Evolutionary conservation across 1,284 basidiomycete genomes (phyloP).

Genomic region (Tranzscheliella williamsii): DNA sequence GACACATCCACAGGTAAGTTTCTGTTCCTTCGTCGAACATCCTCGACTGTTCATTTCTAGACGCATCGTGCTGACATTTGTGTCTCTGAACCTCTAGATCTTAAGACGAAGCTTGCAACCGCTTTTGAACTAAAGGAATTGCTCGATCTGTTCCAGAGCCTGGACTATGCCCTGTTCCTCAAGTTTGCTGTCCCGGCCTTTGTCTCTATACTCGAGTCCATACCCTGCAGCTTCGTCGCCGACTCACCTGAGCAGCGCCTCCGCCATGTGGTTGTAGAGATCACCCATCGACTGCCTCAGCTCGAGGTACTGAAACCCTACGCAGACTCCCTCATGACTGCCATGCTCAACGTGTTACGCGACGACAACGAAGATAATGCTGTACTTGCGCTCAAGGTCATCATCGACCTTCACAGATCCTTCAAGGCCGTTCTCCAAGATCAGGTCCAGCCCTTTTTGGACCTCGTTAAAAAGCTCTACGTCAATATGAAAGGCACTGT

Average conservation of each 20-base stretch:
- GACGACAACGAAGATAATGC: constrained; percentile 97
- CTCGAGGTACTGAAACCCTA: constrained; percentile 78
- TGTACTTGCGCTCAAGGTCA: constrained; percentile 84
- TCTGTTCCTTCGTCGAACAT: background rate
- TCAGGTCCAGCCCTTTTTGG: constrained; percentile 77
- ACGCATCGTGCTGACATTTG: background rate
- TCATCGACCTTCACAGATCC: constrained; percentile 72
- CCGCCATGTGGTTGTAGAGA: constrained; percentile 65
- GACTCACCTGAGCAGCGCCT: constrained; percentile 76
- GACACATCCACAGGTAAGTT: constrained; percentile 25
- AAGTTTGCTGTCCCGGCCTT: constrained; percentile 73
- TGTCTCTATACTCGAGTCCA: constrained; percentile 75
- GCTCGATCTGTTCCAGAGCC: constrained; percentile 50
- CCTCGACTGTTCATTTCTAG: background rate
- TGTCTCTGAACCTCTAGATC: too few species aligned
- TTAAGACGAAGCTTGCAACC: constrained; percentile 35
- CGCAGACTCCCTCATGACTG: constrained; percentile 71
- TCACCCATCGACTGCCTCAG: constrained; percentile 79
- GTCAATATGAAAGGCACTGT: constrained; percentile 76
- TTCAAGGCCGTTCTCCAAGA: constrained; percentile 70
- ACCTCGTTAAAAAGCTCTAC: constrained; percentile 75
- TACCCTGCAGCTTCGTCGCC: constrained; percentile 75
- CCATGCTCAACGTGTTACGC: constrained; percentile 78
- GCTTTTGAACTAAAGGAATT: constrained; percentile 56
- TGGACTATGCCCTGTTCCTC: constrained; percentile 73